These are phyloP conservation scores for Zalaria sp. DNA, from an alignment of 2,329 filamentous ascomycete genomes.

Conservation along the genomic window DNA sequence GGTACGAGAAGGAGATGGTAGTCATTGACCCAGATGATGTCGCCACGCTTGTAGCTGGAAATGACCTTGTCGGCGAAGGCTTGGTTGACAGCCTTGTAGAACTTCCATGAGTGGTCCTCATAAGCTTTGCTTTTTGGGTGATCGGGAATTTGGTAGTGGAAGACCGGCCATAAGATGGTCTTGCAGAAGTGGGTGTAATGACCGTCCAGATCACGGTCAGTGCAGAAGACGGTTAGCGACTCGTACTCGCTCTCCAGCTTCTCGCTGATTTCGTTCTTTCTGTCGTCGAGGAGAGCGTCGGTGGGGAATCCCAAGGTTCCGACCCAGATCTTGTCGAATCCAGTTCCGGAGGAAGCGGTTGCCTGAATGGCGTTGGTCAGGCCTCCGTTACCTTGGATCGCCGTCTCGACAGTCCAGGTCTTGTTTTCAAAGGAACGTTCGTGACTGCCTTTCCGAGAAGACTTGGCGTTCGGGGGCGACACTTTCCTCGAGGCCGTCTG, in stretches of 20 bases:
- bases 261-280: slow-evolving; percentile 73
- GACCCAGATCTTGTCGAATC: slow-evolving; percentile 74
- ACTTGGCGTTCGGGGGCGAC: slow-evolving; percentile 3
- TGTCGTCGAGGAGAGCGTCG: slow-evolving; percentile 62
- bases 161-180: slow-evolving; percentile 92
- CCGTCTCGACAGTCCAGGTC: slow-evolving; percentile 69
- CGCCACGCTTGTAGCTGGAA: slow-evolving; percentile 83
- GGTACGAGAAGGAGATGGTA: slow-evolving; percentile 88
- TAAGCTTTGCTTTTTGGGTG: slow-evolving; percentile 98
- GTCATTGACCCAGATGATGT: slow-evolving; percentile 90
- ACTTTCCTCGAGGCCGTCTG: slow-evolving; percentile 1
- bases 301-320: slow-evolving; percentile 91
- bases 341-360: slow-evolving; percentile 52
- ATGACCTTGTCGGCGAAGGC: slow-evolving; percentile 85
- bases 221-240: slow-evolving; percentile 71
- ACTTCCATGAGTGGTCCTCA: slow-evolving; percentile 91
- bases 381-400: slow-evolving; percentile 85
- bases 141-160: slow-evolving; percentile 96
- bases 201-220: slow-evolving; percentile 84
- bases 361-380: slow-evolving; percentile 71
- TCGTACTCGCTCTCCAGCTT: slow-evolving; percentile 67
- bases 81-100: slow-evolving; percentile 84
- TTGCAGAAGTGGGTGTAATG: slow-evolving; percentile 97
- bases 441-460: slow-evolving; percentile 20
- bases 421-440: slow-evolving; percentile 51